Evolutionary conservation across 1,284 basidiomycete species (phyloP).

Genomic region (Pholiota adiposa): DNA sequence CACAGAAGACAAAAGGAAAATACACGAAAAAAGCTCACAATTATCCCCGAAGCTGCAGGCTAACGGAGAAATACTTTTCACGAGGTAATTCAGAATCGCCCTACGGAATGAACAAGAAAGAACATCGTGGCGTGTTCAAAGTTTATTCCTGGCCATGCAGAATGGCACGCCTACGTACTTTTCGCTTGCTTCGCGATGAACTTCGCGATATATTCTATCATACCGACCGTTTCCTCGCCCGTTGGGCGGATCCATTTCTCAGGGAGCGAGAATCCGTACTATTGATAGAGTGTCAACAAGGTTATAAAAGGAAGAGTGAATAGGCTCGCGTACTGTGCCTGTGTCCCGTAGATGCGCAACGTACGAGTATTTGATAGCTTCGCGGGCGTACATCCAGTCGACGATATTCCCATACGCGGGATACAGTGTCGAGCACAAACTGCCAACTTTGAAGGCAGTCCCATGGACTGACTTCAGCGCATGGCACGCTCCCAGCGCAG

Average conservation of each 20-base stretch:
- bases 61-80: neutral
- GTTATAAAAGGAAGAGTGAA: constrained; percentile 1
- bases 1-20: neutral
- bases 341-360: constrained; percentile 82
- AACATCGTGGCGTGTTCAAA: neutral
- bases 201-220: constrained; percentile 67
- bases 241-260: constrained; percentile 75
- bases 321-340: constrained; percentile 63
- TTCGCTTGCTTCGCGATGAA: constrained; percentile 56
- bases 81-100: neutral
- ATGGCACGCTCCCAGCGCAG: constrained; percentile 70
- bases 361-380: constrained; percentile 76
- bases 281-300: constrained; percentile 12
- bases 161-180: constrained; percentile 20
- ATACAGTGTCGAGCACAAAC: constrained; percentile 71
- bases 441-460: constrained; percentile 58
- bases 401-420: constrained; percentile 75
- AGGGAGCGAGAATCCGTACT: constrained; percentile 85
- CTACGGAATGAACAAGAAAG: neutral
- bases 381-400: constrained; percentile 75
- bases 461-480: constrained; percentile 66
- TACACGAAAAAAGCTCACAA: neutral
- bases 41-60: neutral
- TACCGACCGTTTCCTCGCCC: constrained; percentile 73
- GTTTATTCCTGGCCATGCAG: neutral